These are phyloP conservation scores for Novakomyces olei DNA, from an alignment of 805 yeast genomes.

Conservation along the genomic window DNA sequence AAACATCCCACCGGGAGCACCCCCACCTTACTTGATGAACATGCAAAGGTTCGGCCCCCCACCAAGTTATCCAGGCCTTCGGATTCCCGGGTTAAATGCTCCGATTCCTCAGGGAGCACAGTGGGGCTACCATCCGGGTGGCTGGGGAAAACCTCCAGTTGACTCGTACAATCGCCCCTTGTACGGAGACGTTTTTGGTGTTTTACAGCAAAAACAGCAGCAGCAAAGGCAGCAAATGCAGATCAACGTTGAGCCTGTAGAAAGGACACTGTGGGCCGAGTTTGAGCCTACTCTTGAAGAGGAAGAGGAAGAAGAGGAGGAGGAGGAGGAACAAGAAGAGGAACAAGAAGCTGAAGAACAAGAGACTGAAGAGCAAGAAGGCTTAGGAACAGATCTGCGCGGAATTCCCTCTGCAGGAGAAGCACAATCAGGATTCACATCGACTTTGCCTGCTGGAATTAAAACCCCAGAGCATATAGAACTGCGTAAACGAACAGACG, in stretches of 20 bases:
- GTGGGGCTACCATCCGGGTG: conserved; percentile 22
- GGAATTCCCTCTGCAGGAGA: conserved; percentile 12
- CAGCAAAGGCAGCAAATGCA: conserved; percentile 6
- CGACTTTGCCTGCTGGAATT: conserved; percentile 3
- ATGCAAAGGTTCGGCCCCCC: conserved; percentile 62
- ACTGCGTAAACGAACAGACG: conserved; percentile 4
- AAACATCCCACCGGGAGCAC: conserved; percentile 33
- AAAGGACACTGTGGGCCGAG: conserved; percentile 18
- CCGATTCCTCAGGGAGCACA: conserved; percentile 19
- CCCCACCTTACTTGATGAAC: conserved; percentile 62
- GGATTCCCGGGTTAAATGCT: conserved; percentile 32
- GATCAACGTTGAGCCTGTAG: conserved; percentile 9
- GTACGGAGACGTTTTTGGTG: conserved; percentile 17
- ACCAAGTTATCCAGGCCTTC: conserved; percentile 50
- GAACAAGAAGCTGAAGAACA: conserved; percentile 19
- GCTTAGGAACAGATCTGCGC: conserved; percentile 8
- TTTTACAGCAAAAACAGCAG: conserved; percentile 5
- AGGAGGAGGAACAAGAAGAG: conserved; percentile 17
- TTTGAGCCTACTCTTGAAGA: conserved; percentile 17
- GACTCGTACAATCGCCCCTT: conserved; percentile 17
- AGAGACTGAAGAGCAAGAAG: conserved; percentile 8
- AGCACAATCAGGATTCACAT: conserved; percentile 10
- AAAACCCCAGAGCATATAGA: conserved; percentile 6
- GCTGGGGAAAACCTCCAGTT: conserved; percentile 19
- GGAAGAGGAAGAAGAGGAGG: conserved; percentile 15